Percentiles rank a stretch among this genome's conserved stretches.
phyloP scores from a whole-genome alignment of 495 filamentous ascomycete genomes.

The Penicillium chermesinum region DNA sequence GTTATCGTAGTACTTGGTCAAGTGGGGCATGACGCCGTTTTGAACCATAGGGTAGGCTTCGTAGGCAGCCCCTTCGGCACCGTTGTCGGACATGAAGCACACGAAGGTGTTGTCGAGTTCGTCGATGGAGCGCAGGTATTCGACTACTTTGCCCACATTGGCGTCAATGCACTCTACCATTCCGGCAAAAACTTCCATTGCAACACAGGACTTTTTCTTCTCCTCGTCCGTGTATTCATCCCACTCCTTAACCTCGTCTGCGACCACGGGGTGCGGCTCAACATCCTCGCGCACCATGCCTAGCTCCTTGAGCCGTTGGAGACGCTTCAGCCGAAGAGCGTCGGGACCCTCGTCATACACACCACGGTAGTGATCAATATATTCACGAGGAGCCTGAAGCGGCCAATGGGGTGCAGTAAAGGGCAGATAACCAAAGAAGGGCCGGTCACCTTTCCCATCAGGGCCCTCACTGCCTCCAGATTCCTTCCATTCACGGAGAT shows the following conservation, averaged over 20 bases:
- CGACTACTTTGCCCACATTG: conserved; percentile 55
- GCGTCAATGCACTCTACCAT: conserved; percentile 61
- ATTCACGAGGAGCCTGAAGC: conserved; percentile 50
- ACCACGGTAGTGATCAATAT: conserved; percentile 50
- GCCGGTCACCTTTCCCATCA: conserved; percentile 37
- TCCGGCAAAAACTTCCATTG: conserved; percentile 59
- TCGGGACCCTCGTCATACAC: conserved; percentile 54
- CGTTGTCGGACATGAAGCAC: conserved; percentile 59
- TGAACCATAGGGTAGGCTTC: conserved; percentile 55
- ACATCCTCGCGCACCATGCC: conserved; percentile 49
- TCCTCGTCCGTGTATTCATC: conserved; percentile 45
- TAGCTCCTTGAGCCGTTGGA: conserved; percentile 46
- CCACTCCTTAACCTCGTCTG: conserved; percentile 51
- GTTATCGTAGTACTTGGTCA: conserved; percentile 61
- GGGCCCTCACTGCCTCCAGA: conserved; percentile 26
- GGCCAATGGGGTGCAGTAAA: conserved; percentile 62
- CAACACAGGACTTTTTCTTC: conserved; percentile 46
- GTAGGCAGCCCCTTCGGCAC: conserved; percentile 52
- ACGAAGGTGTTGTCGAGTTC: conserved; percentile 62
- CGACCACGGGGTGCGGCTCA: conserved; percentile 49
- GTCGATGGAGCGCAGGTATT: conserved; percentile 49
- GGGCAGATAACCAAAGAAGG: conserved; percentile 58
- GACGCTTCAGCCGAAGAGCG: conserved; percentile 45
- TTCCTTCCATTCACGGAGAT: conserved; percentile 48
- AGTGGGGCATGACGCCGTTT: conserved; percentile 46